A percentile compares a stretch with the other conserved stretches of the same genome.
These are phyloP conservation scores for Atalantia buxifolia DNA, from an alignment of 345 rosid species.

Conservation along the genomic window DNA sequence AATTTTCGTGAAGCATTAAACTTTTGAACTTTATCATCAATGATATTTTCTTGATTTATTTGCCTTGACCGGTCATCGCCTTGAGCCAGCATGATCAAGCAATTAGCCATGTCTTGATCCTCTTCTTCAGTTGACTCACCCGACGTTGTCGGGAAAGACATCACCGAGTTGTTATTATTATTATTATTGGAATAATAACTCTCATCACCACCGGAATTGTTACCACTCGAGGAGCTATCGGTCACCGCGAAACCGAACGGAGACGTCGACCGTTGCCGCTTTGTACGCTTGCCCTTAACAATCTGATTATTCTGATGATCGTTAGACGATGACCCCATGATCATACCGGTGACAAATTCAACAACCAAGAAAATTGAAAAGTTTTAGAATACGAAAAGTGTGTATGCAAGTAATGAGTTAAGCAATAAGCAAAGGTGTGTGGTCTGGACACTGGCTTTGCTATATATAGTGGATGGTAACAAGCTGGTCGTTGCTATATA, in stretches of 20 bases:
- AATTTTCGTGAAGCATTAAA: slow-evolving; percentile 28
- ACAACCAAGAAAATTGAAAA: too few relatives aligned
- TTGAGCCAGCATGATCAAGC: slow-evolving; percentile 80
- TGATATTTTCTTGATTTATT: not conserved
- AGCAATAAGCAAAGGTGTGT: slow-evolving; percentile 11
- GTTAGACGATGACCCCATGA: slow-evolving; percentile 6
- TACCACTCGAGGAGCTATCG: slow-evolving; percentile 49
- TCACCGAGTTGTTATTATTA: not conserved
- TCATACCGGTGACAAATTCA: too few relatives aligned
- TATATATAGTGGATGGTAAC: slow-evolving; percentile 41
- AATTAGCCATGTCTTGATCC: slow-evolving; percentile 79
- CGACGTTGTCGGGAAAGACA: slow-evolving; percentile 40
- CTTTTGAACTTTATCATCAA: not conserved
- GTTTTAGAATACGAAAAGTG: too few relatives aligned
- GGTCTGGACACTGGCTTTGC: slow-evolving; percentile 33
- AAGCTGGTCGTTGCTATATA: slow-evolving; percentile 37
- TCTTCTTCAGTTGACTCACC: slow-evolving; percentile 65
- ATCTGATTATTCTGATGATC: slow-evolving; percentile 31
- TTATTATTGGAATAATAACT: too few relatives aligned
- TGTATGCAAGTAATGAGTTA: too few relatives aligned
- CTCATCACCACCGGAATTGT: slow-evolving; percentile 12
- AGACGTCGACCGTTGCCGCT: slow-evolving; percentile 64
- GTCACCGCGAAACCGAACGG: slow-evolving; percentile 30
- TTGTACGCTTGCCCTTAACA: slow-evolving; percentile 75
- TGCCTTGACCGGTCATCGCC: slow-evolving; percentile 35